These are phyloP conservation scores for Skeletonema menzelii DNA, from an alignment of 108 stramenopile genomes.

Conservation along the genomic window DNA sequence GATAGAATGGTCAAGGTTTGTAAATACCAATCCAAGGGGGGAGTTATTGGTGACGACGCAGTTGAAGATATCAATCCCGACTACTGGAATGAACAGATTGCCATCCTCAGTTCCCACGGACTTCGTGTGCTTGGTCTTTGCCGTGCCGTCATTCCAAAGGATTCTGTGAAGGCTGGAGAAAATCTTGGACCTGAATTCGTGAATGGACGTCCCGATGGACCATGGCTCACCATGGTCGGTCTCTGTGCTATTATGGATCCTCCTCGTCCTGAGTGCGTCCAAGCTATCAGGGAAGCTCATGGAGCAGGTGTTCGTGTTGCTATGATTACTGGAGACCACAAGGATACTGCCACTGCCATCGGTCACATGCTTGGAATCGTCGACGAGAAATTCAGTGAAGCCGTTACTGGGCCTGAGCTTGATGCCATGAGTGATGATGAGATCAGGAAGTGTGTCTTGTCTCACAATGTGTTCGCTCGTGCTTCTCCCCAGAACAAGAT, in stretches of 20 bases:
- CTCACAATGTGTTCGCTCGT: slow-evolving; percentile 88
- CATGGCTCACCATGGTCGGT: slow-evolving; percentile 86
- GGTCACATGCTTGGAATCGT: slow-evolving; percentile 84
- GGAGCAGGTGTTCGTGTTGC: slow-evolving; percentile 89
- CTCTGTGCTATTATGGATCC: slow-evolving; percentile 95
- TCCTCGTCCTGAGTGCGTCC: slow-evolving; percentile 86
- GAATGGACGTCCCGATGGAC: slow-evolving; percentile 42
- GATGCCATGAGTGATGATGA: slow-evolving; percentile 75
- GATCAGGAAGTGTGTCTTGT: slow-evolving; percentile 56
- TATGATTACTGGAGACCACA: slow-evolving; percentile 98
- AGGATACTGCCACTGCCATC: slow-evolving; percentile 82
- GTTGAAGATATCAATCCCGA: slow-evolving; percentile 71
- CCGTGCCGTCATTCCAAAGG: slow-evolving; percentile 67
- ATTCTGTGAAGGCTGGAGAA: slow-evolving; percentile 56
- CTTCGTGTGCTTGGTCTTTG: slow-evolving; percentile 93
- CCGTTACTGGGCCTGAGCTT: slow-evolving; percentile 80
- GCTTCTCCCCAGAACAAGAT: slow-evolving; percentile 86
- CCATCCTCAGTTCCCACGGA: slow-evolving; percentile 85
- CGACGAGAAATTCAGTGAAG: slow-evolving; percentile 56
- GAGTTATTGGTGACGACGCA: slow-evolving; percentile 53
- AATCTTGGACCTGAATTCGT: slow-evolving; percentile 78
- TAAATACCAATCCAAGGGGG: slow-evolving; percentile 61
- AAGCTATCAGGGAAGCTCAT: slow-evolving; percentile 86
- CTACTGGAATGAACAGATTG: slow-evolving; percentile 83
- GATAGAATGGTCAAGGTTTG: slow-evolving; percentile 87